phyloP scores from a whole-genome alignment of 2,329 filamentous ascomycete genomes.

The Talaromyces sp. region DNA sequence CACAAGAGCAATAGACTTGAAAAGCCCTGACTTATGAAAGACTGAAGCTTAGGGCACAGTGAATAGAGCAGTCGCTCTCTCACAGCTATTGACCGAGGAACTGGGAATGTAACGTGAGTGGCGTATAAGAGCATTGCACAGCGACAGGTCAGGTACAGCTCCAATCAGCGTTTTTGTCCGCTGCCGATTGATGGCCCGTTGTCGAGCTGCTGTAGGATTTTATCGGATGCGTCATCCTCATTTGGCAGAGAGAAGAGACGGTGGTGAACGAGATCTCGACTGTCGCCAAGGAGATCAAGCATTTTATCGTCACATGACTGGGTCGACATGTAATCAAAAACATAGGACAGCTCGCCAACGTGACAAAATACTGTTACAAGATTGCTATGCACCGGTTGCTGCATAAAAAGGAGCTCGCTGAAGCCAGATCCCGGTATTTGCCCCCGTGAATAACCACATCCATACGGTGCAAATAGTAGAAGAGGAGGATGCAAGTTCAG shows the following conservation, averaged over 20 bases:
- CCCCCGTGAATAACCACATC: neutral
- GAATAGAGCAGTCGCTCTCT: neutral
- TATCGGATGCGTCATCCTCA: neutral
- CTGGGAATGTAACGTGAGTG: neutral
- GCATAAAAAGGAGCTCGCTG: neutral
- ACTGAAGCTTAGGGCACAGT: neutral
- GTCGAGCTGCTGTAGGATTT: neutral
- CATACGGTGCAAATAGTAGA: neutral
- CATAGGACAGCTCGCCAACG: neutral
- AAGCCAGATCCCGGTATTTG: neutral
- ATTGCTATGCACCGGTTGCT: neutral
- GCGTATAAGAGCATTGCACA: neutral
- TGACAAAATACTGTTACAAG: neutral
- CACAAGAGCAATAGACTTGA: neutral
- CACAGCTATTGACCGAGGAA: neutral
- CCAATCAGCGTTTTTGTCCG: neutral
- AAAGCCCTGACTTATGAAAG: neutral
- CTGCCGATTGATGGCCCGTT: neutral
- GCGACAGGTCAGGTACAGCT: neutral
- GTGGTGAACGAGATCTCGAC: neutral
- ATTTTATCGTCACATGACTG: neutral
- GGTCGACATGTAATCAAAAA: neutral
- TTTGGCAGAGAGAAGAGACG: neutral
- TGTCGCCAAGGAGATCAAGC: neutral
- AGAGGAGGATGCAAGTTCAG: neutral